Conservation (phyloP, 257 asterid species). For the Przewalskia tangutica region DNA sequence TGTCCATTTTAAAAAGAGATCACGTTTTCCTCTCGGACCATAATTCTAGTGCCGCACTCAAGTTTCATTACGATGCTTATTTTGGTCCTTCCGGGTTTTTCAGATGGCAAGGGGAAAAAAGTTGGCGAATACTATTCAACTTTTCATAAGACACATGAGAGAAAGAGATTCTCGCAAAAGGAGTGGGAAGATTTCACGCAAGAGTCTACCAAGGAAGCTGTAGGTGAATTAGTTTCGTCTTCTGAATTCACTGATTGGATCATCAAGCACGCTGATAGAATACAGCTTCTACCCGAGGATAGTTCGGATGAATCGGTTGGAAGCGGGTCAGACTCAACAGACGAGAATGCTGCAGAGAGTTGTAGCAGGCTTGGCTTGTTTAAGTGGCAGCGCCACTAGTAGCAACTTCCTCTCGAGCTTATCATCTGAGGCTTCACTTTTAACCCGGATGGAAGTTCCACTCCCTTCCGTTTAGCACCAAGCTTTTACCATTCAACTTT, state of each 20-base stretch:
- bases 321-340: constrained; percentile 63
- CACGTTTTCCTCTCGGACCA: not conserved
- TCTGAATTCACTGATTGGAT: constrained; percentile 81
- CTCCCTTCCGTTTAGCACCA: not conserved
- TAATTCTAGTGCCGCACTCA: not conserved
- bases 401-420: not conserved
- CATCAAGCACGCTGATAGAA: constrained; percentile 43
- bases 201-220: constrained; percentile 57
- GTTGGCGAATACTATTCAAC: constrained; percentile 38
- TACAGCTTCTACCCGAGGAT: constrained; percentile 39
- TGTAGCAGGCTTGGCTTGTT: constrained; percentile 38
- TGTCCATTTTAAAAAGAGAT: not conserved
- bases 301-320: constrained; percentile 54
- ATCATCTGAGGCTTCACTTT: not conserved
- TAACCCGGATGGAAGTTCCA: not conserved
- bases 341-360: constrained; percentile 43
- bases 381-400: constrained; percentile 24
- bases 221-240: constrained; percentile 56
- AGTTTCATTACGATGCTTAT: not conserved
- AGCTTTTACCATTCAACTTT: not conserved
- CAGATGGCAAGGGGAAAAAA: constrained; percentile 18
- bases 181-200: constrained; percentile 77
- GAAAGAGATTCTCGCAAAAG: constrained; percentile 48
- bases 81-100: constrained; percentile 12
- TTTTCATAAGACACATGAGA: constrained; percentile 52